Evolutionary conservation across 495 filamentous ascomycete species (phyloP).

Genomic region (Xylaria castorea): DNA sequence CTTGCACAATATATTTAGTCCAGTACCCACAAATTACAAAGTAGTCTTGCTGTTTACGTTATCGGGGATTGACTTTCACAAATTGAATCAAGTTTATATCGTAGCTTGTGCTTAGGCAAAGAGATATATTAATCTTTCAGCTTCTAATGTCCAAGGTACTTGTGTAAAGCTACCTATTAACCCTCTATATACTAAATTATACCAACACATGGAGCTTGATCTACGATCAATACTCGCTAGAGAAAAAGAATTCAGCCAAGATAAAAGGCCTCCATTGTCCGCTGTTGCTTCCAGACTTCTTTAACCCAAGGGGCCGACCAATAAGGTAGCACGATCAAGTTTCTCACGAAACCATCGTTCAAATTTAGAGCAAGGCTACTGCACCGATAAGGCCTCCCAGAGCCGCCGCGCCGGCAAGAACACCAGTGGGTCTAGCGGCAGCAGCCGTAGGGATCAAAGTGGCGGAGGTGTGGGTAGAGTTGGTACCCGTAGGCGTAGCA

Average conservation of each 20-base stretch:
- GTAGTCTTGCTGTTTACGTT: too few species aligned
- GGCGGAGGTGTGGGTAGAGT: not conserved
- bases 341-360: not conserved
- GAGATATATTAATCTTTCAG: not conserved
- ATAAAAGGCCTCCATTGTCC: not conserved
- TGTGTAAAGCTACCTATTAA: not conserved
- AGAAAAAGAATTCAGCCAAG: not conserved
- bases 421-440: slow-evolving; percentile 14
- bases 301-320: not conserved
- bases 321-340: not conserved
- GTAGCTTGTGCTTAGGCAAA: not conserved
- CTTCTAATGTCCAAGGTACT: not conserved
- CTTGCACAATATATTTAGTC: too few species aligned
- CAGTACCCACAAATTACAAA: too few species aligned
- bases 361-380: not conserved
- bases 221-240: not conserved
- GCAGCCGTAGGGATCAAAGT: not conserved
- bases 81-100: not conserved
- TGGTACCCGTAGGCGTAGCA: not conserved
- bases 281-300: not conserved
- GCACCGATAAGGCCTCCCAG: slow-evolving; percentile 12
- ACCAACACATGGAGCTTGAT: not conserved
- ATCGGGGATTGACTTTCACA: too few species aligned
- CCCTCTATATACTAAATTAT: not conserved
- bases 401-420: slow-evolving; percentile 1